phyloP scores from a whole-genome alignment of 805 yeast genomes.

The Nadsonia fulvescens region DNA sequence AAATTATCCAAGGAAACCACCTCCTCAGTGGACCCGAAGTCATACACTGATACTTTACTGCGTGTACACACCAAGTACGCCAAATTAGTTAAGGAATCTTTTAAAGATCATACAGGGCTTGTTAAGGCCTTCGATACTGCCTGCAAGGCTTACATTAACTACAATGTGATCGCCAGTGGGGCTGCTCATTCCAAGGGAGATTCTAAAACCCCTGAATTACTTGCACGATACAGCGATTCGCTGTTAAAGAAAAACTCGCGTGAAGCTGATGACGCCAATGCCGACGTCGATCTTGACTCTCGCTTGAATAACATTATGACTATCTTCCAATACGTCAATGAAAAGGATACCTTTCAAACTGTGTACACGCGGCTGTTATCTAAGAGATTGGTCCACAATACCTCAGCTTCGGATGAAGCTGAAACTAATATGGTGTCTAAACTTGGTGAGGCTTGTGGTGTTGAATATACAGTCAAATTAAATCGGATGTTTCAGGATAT shows the following conservation, averaged over 20 bases:
- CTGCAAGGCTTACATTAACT: conserved; percentile 68
- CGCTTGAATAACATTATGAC: conserved; percentile 72
- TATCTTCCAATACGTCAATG: conserved; percentile 72
- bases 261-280: conserved; percentile 35
- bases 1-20: conserved; percentile 27
- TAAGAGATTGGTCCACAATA: conserved; percentile 70
- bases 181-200: conserved; percentile 14
- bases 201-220: conserved; percentile 80
- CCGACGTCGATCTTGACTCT: conserved; percentile 46
- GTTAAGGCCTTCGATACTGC: conserved; percentile 81
- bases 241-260: conserved; percentile 60
- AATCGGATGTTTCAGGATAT: conserved; percentile 94
- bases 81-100: conserved; percentile 44
- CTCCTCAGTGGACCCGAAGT: conserved; percentile 44
- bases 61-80: conserved; percentile 51
- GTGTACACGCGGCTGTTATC: conserved; percentile 82
- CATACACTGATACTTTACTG: conserved; percentile 62
- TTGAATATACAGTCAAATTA: conserved; percentile 84
- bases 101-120: conserved; percentile 58
- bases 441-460: conserved; percentile 73
- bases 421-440: conserved; percentile 76
- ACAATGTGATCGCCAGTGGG: conserved; percentile 49
- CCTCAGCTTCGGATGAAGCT: conserved; percentile 66
- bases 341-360: conserved; percentile 88
- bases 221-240: conserved; percentile 79